Conservation (phyloP, 2,329 filamentous ascomycete species). For the Ilyonectria robusta region DNA sequence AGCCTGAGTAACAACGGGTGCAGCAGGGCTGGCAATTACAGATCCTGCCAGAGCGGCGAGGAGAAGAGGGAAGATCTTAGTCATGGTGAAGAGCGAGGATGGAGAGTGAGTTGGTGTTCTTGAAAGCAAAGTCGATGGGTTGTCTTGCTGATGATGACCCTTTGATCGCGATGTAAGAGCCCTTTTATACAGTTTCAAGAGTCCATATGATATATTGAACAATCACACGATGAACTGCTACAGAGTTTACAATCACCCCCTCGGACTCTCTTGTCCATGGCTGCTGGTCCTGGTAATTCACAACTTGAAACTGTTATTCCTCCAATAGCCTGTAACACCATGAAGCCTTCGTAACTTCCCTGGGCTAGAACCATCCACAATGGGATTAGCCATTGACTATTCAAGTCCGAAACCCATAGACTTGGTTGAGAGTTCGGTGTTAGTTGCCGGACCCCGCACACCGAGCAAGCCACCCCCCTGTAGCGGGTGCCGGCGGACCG, state of each 20-base stretch:
- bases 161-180: background rate
- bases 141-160: background rate
- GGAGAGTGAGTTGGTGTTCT: background rate
- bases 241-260: background rate
- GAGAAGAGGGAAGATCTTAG: constrained; percentile 1
- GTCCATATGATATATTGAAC: background rate
- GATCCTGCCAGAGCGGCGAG: constrained; percentile 16
- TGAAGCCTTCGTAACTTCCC: background rate
- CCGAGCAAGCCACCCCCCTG: background rate
- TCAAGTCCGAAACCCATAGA: background rate
- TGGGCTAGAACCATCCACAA: background rate
- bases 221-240: background rate
- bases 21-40: constrained; percentile 1
- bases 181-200: background rate
- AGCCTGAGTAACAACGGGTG: constrained; percentile 25
- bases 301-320: background rate
- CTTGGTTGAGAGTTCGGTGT: no score
- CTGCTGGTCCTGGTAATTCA: background rate
- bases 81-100: background rate
- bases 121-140: background rate
- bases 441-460: background rate
- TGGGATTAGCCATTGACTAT: background rate
- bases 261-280: background rate
- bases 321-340: background rate
- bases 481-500: background rate